phyloP scores from a whole-genome alignment of 306 rosid genomes.

The Trifolium repens region DNA sequence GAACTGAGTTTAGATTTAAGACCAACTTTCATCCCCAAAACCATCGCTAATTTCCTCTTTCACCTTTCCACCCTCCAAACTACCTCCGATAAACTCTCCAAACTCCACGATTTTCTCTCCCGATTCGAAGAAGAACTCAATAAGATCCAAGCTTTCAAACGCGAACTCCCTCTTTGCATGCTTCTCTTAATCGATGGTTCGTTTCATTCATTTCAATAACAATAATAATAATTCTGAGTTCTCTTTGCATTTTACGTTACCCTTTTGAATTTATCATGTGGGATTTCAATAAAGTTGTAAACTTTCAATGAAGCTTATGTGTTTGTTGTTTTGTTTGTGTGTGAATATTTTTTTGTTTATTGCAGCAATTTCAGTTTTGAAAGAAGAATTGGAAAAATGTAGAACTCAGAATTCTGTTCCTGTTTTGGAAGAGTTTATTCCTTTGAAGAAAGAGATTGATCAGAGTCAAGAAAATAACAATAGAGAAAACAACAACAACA shows the following conservation, averaged over 20 bases:
- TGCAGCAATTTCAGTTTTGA: constrained; percentile 69
- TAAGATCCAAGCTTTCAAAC: constrained; percentile 91
- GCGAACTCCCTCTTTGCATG: constrained; percentile 96
- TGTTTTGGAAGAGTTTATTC: constrained; percentile 79
- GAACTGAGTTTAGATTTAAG: constrained; percentile 83
- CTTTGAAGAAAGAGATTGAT: constrained; percentile 67
- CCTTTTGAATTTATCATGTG: background rate
- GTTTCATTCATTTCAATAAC: constrained; percentile 27
- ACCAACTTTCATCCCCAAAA: constrained; percentile 69
- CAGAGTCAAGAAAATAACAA: constrained; percentile 41
- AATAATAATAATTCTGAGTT: background rate
- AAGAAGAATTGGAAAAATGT: constrained; percentile 64
- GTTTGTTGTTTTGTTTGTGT: too few relatives aligned
- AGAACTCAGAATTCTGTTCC: constrained; percentile 51
- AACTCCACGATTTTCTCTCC: constrained; percentile 55
- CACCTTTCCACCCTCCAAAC: constrained; percentile 50
- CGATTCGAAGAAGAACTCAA: constrained; percentile 73
- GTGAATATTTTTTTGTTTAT: background rate
- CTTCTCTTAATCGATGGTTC: constrained; percentile 79
- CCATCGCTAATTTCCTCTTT: constrained; percentile 68
- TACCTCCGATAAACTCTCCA: constrained; percentile 49
- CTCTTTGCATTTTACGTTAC: background rate
- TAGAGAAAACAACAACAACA: constrained; percentile 31
- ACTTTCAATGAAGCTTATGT: constrained; percentile 23
- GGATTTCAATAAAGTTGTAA: background rate